These are phyloP conservation scores for Eucalyptus marginata DNA, from an alignment of 345 rosid genomes.

Conservation along the genomic window DNA sequence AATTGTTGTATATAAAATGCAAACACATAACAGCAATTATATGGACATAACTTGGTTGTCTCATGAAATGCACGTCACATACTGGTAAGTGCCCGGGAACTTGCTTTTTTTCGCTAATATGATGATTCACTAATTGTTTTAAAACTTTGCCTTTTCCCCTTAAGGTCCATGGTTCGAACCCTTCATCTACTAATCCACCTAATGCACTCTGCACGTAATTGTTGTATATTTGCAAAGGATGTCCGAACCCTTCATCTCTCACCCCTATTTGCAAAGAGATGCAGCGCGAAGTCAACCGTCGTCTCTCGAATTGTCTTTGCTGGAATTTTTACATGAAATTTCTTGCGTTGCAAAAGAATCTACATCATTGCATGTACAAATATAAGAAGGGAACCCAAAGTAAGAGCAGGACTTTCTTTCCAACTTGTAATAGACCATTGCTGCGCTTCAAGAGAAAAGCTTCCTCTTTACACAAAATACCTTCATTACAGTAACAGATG, in stretches of 20 bases:
- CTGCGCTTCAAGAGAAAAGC: background rate
- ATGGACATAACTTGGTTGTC: background rate
- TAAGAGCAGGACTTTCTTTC: background rate
- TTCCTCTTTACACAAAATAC: background rate
- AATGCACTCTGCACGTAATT: too few species aligned
- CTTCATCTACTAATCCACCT: too few species aligned
- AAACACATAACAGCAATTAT: background rate
- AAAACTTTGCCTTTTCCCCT: background rate
- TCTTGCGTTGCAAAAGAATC: background rate
- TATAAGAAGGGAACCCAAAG: background rate
- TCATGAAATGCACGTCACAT: background rate
- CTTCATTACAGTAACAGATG: background rate
- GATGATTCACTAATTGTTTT: background rate
- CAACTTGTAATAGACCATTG: background rate
- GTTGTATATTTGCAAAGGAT: too few species aligned
- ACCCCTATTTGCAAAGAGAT: background rate
- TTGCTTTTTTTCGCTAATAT: background rate
- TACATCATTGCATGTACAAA: background rate
- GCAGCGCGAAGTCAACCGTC: background rate
- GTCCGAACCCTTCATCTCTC: background rate
- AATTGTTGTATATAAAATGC: background rate
- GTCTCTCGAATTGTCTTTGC: background rate
- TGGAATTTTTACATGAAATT: background rate
- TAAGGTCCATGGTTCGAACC: fast-evolving
- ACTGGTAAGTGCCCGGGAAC: fast-evolving